Base-by-base conservation (phyloP, 148 eudicot species). In the Silene conica region DNA sequence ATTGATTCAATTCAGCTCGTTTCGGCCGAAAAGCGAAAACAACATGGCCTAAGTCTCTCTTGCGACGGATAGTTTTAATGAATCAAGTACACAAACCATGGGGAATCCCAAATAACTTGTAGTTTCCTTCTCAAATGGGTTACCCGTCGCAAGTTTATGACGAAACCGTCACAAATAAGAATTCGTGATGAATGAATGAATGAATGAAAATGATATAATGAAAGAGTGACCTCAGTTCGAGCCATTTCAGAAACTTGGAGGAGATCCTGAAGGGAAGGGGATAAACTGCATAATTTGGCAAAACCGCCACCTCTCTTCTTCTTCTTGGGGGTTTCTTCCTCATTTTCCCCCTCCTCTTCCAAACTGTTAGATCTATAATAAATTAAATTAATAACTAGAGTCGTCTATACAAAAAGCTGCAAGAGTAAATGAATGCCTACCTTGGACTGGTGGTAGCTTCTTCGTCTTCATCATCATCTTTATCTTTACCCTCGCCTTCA, bases 241-340 rank as follows among this genome's bases (percentile, higher is more conserved):
- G 90, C 87, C 80, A 90, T 25, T 66, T 87, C 84, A 16, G 92
- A 62, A 55, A 69, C 89, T 34, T 92, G 92, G 69, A 90, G 46
- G 58, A 90, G 73, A 13, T 78, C 78, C 75, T 87, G 86, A 71
- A 90, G 96, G 65, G 82, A 84, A 22, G 90, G 90, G 71, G 96
- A 90, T 68, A 89, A 82, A 67, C 84, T 83, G 77, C 88, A 85
- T 72, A 80, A 62, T 74, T 77, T 85, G 59, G 80, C 83, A 83
- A 86, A 85, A 11, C 90, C 92, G 52, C 76, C 63, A 20, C 78
- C 82, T 74, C 63, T 82, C 69, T 63, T 83, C 82, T 85, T 85
- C 82, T 85, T 85, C 67, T 68, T 80, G 4, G 59, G 16, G 34
- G 58, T 50, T 31, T 31, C 34, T 5, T 31, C 34, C 34, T 31